These are phyloP conservation scores for Plasmodium malariae DNA, from an alignment of 169 alveolate genomes.

Conservation along the genomic window DNA sequence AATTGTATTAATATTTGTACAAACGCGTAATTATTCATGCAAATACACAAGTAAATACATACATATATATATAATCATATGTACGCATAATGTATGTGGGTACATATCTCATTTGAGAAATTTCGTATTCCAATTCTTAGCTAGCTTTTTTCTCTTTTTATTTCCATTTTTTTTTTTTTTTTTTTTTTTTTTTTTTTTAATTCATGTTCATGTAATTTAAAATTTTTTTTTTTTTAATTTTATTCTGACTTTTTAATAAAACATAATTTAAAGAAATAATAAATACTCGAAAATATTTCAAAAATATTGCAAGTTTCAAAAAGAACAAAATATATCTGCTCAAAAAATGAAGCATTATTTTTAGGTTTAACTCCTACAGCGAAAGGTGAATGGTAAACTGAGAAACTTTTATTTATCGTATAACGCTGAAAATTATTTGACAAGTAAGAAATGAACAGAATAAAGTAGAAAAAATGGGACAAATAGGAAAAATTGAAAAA, in stretches of 20 bases:
- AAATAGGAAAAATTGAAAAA: no score
- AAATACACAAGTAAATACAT: background rate
- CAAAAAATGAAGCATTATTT: constrained; percentile 4
- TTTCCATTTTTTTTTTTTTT: background rate
- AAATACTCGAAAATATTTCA: background rate
- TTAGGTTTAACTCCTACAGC: background rate
- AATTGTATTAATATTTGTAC: background rate
- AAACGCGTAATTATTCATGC: background rate
- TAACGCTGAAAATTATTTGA: background rate
- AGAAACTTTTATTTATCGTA: background rate
- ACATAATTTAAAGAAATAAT: constrained; percentile 11
- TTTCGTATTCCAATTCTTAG: background rate
- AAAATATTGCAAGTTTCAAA: background rate
- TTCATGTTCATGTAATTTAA: constrained; percentile 18
- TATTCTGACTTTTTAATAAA: constrained; percentile 26
- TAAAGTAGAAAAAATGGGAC: no score
- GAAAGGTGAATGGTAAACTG: background rate
- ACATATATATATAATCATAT: background rate
- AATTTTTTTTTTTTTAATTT: constrained; percentile 32
- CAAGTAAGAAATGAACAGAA: no score
- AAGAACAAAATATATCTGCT: constrained; percentile 13
- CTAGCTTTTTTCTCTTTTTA: constrained; percentile 15
- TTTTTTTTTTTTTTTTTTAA: constrained; percentile 6
- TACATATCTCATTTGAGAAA: background rate
- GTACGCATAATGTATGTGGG: background rate